Evolutionary conservation across 2,329 filamentous ascomycete genomes (phyloP).

Genomic region (Fusarium lyarnte): DNA sequence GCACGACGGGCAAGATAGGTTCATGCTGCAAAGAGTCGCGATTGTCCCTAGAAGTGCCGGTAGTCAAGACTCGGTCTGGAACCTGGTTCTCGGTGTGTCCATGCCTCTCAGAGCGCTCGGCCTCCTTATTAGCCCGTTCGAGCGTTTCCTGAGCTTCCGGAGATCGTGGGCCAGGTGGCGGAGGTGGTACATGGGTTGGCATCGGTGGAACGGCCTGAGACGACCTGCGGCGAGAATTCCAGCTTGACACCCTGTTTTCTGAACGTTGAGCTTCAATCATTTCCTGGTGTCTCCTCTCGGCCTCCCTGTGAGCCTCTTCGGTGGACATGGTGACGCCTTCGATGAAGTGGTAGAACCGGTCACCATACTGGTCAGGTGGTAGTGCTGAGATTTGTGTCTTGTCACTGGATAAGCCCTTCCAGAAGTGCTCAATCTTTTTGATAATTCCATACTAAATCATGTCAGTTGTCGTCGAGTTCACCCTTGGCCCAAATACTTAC

Average conservation of each 20-base stretch:
- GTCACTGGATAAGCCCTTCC: conserved; percentile 89
- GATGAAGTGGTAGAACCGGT: conserved; percentile 94
- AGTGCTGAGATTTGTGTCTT: conserved; percentile 91
- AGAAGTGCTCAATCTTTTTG: conserved; percentile 96
- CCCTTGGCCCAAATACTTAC: conserved; percentile 64
- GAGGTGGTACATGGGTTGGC: conserved; percentile 58
- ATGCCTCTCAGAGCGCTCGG: conserved; percentile 47
- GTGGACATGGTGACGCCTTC: conserved; percentile 88
- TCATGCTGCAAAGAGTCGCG: conserved; percentile 67
- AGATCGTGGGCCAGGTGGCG: conserved; percentile 49
- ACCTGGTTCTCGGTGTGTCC: conserved; percentile 59
- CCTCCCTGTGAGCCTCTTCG: conserved; percentile 82
- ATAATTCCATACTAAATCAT: conserved; percentile 81
- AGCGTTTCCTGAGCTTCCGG: conserved; percentile 54
- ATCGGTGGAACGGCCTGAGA: conserved; percentile 53
- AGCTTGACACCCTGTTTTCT: conserved; percentile 50
- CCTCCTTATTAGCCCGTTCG: conserved; percentile 53
- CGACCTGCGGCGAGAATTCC: conserved; percentile 49
- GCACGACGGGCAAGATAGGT: conserved; percentile 79
- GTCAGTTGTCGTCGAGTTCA: conserved; percentile 37
- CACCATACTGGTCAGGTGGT: conserved; percentile 88
- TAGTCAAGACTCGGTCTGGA: conserved; percentile 68
- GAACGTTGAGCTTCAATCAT: conserved; percentile 54
- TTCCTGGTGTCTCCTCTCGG: conserved; percentile 67
- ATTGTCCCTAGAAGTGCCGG: conserved; percentile 52